Evolutionary conservation across 164 flowering plant genomes (phyloP).

Genomic region (Macadamia tetraphylla): DNA sequence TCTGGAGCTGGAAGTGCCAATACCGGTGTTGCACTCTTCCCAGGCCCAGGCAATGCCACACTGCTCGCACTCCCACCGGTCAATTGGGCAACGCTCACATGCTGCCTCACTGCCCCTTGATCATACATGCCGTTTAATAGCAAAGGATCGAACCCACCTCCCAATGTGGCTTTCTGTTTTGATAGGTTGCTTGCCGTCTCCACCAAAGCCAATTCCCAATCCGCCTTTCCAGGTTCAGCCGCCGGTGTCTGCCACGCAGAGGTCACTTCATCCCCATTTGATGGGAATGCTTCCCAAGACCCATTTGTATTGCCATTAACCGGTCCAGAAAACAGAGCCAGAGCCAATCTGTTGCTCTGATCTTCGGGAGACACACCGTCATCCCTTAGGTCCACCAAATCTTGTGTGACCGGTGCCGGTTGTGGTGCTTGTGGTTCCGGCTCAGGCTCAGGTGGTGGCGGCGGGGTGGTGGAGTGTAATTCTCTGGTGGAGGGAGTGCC

Average conservation of each 20-base stretch:
- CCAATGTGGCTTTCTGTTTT: constrained; percentile 55
- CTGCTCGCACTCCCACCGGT: constrained; percentile 72
- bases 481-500: constrained; percentile 68
- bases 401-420: constrained; percentile 29
- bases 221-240: constrained; percentile 60
- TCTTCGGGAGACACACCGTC: constrained; percentile 54
- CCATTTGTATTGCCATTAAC: constrained; percentile 34
- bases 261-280: constrained; percentile 44
- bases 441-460: constrained; percentile 30
- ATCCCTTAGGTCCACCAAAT: constrained; percentile 56
- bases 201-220: constrained; percentile 82
- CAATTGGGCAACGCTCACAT: constrained; percentile 34
- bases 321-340: constrained; percentile 55
- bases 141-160: constrained; percentile 66
- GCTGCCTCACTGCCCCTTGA: constrained; percentile 66
- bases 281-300: constrained; percentile 58
- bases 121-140: constrained; percentile 74
- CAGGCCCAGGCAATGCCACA: constrained; percentile 45
- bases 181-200: constrained; percentile 59
- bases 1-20: constrained; percentile 69
- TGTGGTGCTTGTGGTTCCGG: constrained; percentile 21
- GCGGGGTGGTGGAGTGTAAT: constrained; percentile 24
- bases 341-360: constrained; percentile 59
- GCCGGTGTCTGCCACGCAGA: constrained; percentile 76
- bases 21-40: constrained; percentile 39